Evolutionary conservation across 768 basidiomycete species (phyloP).

Genomic region (Podaxis sp.): DNA sequence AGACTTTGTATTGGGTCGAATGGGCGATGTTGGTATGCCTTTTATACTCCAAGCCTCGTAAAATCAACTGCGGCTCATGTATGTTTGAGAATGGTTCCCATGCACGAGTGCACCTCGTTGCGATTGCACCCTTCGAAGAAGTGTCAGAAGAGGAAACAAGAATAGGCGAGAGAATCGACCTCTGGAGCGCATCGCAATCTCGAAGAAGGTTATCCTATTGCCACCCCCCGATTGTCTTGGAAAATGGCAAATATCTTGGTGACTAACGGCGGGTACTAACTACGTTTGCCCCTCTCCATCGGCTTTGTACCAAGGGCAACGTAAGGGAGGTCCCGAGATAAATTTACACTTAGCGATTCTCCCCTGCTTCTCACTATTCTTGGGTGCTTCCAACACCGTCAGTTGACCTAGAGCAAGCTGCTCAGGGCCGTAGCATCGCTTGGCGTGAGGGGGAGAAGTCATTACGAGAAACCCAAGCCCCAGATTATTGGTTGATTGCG

Average conservation of each 20-base stretch:
- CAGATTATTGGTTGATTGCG: background rate
- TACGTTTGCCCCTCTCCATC: background rate
- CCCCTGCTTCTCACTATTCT: background rate
- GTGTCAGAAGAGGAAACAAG: background rate
- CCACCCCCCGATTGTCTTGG: background rate
- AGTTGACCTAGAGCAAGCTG: background rate
- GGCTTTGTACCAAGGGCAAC: background rate
- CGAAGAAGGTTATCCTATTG: background rate
- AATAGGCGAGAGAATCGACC: background rate
- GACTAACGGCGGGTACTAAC: background rate
- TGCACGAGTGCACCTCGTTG: slow-evolving; percentile 4
- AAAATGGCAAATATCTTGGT: background rate
- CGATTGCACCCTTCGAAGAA: background rate
- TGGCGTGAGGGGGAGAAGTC: background rate
- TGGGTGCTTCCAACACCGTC: slow-evolving; percentile 1
- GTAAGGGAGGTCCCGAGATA: background rate
- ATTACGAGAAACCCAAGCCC: background rate
- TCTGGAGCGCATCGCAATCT: background rate
- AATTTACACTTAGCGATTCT: background rate
- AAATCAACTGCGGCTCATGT: background rate
- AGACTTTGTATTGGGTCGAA: background rate
- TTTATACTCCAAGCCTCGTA: background rate
- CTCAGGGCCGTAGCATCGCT: background rate
- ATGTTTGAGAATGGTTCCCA: background rate
- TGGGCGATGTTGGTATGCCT: background rate